Evolutionary conservation across 129 eudicot species (phyloP), one percentile per base, ranked within the genome.

Genomic region (Cynara cardunculus): DNA sequence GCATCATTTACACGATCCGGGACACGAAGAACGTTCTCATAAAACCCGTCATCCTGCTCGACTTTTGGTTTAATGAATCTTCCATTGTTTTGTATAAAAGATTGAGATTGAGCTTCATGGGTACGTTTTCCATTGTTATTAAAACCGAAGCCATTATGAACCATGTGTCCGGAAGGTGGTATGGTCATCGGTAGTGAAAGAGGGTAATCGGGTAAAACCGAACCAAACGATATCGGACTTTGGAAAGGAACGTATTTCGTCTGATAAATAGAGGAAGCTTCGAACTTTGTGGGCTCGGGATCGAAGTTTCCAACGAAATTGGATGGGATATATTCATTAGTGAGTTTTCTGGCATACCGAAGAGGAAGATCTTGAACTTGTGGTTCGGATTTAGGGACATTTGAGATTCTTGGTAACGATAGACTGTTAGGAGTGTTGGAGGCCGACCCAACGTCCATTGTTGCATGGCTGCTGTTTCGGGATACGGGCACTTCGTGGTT

Each of bases 401-500:
- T 82, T 39, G 75, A 19, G 25, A 79, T 86, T 79, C 78, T 85
- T 18, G 90, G 12, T 44, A 83, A 53, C 21, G 87, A 10, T 25
- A 80, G 39, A 12, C 59, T 71, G 77, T 82, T 78, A 65, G 68
- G 46, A 37, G 80, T 16, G 83, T 71, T 19, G 77, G 75, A 19
- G 86, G 85, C 25, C 30, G 79, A 26, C 39, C 87, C 87, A 46
- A 66, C 25, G 18, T 72, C 82, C 8, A 82, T 79, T 62, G 77
- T 88, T 5, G 79, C 80, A 66, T 85, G 88, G 78, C 71, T 82
- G 77, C 81, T 86, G 81, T 83, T 92, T 80, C 87, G 80, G 72
- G 91, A 81, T 9, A 81, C 82, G 19, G 97, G 93, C 9, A 90
- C 86, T 73, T 87, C 91, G 82, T 90, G 95, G 82, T 90, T 88